A percentile compares a stretch with the other conserved stretches of the same genome.
phyloP scores from a whole-genome alignment of 2,329 filamentous ascomycete genomes.

The Dothideomycetidae sp. region DNA sequence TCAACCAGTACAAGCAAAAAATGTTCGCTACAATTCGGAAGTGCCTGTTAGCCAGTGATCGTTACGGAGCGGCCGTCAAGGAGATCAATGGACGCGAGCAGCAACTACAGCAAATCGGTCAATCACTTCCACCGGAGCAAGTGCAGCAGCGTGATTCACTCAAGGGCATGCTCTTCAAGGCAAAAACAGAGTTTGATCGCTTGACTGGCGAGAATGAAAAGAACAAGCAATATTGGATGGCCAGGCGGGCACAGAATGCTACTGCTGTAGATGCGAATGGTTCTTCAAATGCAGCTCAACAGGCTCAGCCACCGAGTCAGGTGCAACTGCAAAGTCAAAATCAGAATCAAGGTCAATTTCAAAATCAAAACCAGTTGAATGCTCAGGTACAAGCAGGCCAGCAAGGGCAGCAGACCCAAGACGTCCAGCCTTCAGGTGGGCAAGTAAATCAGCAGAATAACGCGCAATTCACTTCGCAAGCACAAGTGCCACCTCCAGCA shows the following conservation, averaged over 20 bases:
- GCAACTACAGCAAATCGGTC: constrained; percentile 7
- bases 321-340: constrained; percentile 3
- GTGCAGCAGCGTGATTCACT: constrained; percentile 9
- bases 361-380: constrained; percentile 11
- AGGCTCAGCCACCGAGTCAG: not conserved
- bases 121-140: constrained; percentile 7
- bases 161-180: constrained; percentile 7
- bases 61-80: constrained; percentile 6
- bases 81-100: constrained; percentile 7
- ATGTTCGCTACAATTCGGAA: constrained; percentile 6
- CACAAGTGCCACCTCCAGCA: not conserved
- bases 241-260: not conserved
- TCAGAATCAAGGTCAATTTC: constrained; percentile 13
- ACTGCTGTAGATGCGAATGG: too few species aligned
- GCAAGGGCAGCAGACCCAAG: constrained; percentile 9
- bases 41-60: constrained; percentile 9
- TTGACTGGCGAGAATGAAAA: constrained; percentile 11
- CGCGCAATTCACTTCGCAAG: not conserved
- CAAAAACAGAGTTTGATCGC: constrained; percentile 9
- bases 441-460: constrained; percentile 1
- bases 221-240: constrained; percentile 8
- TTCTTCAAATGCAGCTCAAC: not conserved
- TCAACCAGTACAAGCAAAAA: constrained; percentile 11
- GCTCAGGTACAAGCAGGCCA: constrained; percentile 10
- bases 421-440: not conserved